These are phyloP conservation scores for Schwanniomyces occidentalis DNA, from an alignment of 805 yeast species.

Conservation along the genomic window DNA sequence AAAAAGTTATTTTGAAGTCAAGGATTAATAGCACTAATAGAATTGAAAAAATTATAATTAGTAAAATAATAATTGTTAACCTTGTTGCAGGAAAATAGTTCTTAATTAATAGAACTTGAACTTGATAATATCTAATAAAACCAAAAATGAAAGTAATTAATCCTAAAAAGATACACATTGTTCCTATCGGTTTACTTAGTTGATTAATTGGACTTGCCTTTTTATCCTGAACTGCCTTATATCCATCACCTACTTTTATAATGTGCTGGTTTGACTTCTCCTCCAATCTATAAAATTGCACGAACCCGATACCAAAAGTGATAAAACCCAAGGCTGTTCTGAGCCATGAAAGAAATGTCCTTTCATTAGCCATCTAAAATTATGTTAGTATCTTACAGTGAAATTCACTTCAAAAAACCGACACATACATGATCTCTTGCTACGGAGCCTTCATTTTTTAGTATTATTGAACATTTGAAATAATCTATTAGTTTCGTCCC, in stretches of 20 bases:
- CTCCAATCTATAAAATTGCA: slow-evolving; percentile 24
- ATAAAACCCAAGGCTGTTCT: slow-evolving; percentile 24
- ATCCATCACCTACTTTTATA: not conserved
- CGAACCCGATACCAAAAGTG: slow-evolving; percentile 21
- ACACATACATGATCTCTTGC: slow-evolving; percentile 41
- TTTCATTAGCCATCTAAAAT: slow-evolving; percentile 31
- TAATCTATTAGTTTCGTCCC: no score
- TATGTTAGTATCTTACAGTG: slow-evolving; percentile 14
- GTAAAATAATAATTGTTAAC: slow-evolving; percentile 15
- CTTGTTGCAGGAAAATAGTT: slow-evolving; percentile 27
- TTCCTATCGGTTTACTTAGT: slow-evolving; percentile 18
- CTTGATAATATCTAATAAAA: slow-evolving; percentile 22
- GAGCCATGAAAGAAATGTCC: slow-evolving; percentile 33
- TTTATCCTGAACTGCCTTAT: not conserved
- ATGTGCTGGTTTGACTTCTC: slow-evolving; percentile 8
- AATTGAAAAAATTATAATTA: slow-evolving; percentile 18
- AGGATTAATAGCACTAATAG: slow-evolving; percentile 19
- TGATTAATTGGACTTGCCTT: slow-evolving; percentile 1
- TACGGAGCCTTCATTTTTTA: slow-evolving; percentile 32
- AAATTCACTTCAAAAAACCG: not conserved
- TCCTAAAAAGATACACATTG: slow-evolving; percentile 17
- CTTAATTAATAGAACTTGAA: slow-evolving; percentile 21
- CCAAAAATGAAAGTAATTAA: slow-evolving; percentile 22
- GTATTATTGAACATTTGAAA: no score
- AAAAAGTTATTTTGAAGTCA: slow-evolving; percentile 14